phyloP scores from a whole-genome alignment of 2,329 filamentous ascomycete genomes.

The Macrophomina tecta region DNA sequence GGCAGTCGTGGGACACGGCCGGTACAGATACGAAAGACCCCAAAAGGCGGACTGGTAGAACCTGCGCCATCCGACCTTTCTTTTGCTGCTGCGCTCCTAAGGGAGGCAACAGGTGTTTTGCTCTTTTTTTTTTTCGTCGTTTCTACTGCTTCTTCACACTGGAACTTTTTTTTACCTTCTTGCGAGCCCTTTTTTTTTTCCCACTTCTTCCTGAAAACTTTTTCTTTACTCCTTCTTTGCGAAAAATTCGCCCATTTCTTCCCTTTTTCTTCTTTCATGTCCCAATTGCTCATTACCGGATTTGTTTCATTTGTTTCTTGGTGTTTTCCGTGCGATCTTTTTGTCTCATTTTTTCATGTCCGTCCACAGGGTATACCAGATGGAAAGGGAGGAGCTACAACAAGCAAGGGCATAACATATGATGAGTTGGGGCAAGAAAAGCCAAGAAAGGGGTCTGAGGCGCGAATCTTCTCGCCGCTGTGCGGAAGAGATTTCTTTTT shows the following conservation, averaged over 20 bases:
- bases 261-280: constrained; percentile 24
- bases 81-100: constrained; percentile 27
- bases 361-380: constrained; percentile 21
- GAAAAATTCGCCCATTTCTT: constrained; percentile 14
- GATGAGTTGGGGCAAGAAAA: constrained; percentile 22
- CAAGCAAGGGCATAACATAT: constrained; percentile 23
- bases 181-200: constrained; percentile 16
- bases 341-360: constrained; percentile 18
- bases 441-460: constrained; percentile 26
- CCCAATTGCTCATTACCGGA: constrained; percentile 16
- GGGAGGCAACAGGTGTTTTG: constrained; percentile 24
- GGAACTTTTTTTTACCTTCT: constrained; percentile 10
- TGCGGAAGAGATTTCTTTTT: constrained; percentile 25
- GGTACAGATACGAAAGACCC: constrained; percentile 28
- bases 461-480: constrained; percentile 23
- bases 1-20: constrained; percentile 27
- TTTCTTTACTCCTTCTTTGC: constrained; percentile 13
- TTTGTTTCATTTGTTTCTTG: constrained; percentile 25
- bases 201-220: constrained; percentile 4
- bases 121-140: constrained; percentile 13
- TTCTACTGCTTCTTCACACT: constrained; percentile 21
- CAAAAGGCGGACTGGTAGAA: constrained; percentile 28
- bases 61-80: constrained; percentile 29
- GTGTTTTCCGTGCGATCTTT: constrained; percentile 18
- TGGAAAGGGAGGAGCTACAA: constrained; percentile 21